Evolutionary conservation across 2,329 filamentous ascomycete genomes (phyloP), one percentile per base, ranked within the genome.

Genomic region (Paecilomyces dactylethromorphus): DNA sequence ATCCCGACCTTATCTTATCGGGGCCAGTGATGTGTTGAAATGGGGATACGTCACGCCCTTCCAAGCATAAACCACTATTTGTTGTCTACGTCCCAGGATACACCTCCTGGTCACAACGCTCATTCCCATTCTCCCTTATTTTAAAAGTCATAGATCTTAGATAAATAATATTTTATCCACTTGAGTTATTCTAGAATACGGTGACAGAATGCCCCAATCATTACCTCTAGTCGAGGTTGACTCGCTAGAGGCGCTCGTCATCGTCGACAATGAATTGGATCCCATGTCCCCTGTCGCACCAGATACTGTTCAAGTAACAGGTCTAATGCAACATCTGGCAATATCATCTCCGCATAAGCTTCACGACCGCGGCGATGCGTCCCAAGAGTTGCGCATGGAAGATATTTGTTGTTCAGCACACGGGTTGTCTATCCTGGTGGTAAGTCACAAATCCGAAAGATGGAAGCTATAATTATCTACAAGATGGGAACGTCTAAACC

Each of bases 261-360:
- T 84, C 59, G 76, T 84, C 58, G 79, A 83, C 67, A 81, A 84
- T 70, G 82, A 84, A 60, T 71, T 83, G 50, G 81, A 84, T 62
- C 76, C 79, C 3, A 76, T 84, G 59, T 83, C 81, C 1, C 75
- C 78, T 1, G 72, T 76, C 18, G 70, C 78, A 0, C 75, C 78
- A 21, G 71, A 76, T 7, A 76, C 74, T 1, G 72, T 82, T 52
- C 68, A 76, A 24, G 69, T 80, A 26, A 63, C 70, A 0, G 78
- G 80, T 12, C 72, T 74, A 22, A 69, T 83, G 63, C 72, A 73
- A 29, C 74, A 76, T 13, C 68, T 81, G 2, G 77, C 75, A 0
- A 61, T 77, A 26, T 66, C 64, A 21, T 75, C 76, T 1, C 66
- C 72, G 8, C 68, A 74, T 8, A 55, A 63, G 3, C 63, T 73